Evolutionary conservation across 148 eudicot species (phyloP).

Genomic region (Gaultheria prostrata): DNA sequence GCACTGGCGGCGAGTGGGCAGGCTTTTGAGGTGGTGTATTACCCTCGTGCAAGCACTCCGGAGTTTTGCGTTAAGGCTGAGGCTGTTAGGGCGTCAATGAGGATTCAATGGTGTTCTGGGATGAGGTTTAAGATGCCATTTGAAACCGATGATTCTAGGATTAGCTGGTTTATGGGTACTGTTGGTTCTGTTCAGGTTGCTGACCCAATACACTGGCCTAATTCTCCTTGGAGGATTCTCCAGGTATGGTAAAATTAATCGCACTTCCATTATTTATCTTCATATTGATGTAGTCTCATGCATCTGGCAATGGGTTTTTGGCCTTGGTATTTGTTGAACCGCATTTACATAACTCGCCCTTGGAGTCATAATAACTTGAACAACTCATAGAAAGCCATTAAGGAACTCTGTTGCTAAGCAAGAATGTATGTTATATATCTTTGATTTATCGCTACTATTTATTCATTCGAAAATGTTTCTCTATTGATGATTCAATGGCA

Average conservation of each 20-base stretch:
- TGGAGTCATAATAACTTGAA: too few relatives aligned
- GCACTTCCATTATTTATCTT: background rate
- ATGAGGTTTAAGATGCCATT: conserved; percentile 65
- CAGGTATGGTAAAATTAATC: conserved; percentile 31
- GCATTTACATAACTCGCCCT: background rate
- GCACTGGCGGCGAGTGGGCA: conserved; percentile 39
- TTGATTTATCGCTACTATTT: background rate
- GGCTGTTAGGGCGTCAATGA: conserved; percentile 44
- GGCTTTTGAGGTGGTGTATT: conserved; percentile 51
- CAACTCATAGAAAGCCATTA: background rate
- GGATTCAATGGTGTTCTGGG: conserved; percentile 48
- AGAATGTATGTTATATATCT: background rate
- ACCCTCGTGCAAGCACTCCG: conserved; percentile 51
- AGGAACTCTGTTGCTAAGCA: background rate
- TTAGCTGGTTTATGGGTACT: conserved; percentile 64
- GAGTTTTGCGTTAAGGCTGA: conserved; percentile 47
- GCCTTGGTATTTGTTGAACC: background rate
- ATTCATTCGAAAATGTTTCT: too few relatives aligned
- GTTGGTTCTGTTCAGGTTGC: conserved; percentile 44
- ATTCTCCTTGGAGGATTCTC: conserved; percentile 61
- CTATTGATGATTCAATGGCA: background rate
- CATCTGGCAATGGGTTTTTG: background rate
- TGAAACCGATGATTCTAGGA: conserved; percentile 56
- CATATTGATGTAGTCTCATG: background rate
- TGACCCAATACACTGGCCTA: conserved; percentile 57